Conservation (phyloP, 495 filamentous ascomycete genomes). For the Hypoxylon fuscum region DNA sequence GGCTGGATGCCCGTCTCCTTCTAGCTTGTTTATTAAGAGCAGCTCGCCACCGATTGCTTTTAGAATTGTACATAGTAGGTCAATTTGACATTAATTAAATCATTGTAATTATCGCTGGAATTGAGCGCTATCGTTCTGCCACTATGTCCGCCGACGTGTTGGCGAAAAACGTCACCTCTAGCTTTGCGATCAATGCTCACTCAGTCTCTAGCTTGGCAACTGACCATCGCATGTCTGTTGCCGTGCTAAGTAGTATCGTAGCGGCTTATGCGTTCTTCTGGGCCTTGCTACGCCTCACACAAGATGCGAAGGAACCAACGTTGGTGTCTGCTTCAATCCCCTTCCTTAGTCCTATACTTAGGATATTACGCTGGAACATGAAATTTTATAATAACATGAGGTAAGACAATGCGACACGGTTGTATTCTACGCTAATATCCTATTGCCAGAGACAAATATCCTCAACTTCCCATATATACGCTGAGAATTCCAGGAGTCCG, state of each 20-base stretch:
- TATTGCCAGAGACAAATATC: neutral
- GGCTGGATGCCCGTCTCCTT: too few species aligned
- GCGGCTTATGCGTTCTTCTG: neutral
- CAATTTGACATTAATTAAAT: too few species aligned
- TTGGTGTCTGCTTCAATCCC: constrained; percentile 11
- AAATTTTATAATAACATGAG: neutral
- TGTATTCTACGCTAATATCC: neutral
- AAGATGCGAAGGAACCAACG: neutral
- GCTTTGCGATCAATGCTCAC: too few species aligned
- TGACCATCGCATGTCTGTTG: too few species aligned
- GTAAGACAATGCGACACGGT: neutral
- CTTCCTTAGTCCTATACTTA: constrained; percentile 20
- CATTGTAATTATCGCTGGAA: too few species aligned
- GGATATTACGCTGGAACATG: constrained; percentile 11
- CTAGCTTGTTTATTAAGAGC: too few species aligned
- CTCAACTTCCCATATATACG: constrained; percentile 39
- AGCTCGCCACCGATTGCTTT: too few species aligned
- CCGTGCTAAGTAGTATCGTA: neutral
- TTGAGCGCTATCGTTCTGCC: too few species aligned
- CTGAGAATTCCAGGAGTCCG: constrained; percentile 33
- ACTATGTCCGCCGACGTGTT: too few species aligned
- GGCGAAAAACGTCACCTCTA: too few species aligned
- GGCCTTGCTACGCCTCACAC: neutral
- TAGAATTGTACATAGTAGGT: too few species aligned
- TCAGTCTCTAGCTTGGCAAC: too few species aligned